phyloP scores from a whole-genome alignment of 2,329 filamentous ascomycete genomes.

The Anisogramma anomala region DNA sequence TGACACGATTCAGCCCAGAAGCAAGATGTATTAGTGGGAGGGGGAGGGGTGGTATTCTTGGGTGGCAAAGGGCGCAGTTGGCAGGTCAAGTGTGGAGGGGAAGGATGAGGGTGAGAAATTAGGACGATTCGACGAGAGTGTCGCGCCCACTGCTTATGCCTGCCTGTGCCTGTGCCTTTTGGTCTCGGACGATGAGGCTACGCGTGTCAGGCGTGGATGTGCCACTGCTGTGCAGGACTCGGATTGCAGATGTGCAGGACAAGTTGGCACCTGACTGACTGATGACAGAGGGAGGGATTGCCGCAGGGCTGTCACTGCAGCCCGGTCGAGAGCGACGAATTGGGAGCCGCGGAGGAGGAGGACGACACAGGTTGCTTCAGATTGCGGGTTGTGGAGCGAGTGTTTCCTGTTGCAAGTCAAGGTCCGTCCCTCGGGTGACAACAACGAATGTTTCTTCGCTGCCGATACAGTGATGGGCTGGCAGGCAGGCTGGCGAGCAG shows the following conservation, averaged over 20 bases:
- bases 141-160: too few relatives aligned
- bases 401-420: not conserved
- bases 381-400: not conserved
- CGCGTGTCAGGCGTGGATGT: not conserved
- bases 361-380: not conserved
- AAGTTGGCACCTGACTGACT: not conserved
- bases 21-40: too few relatives aligned
- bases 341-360: not conserved
- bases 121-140: conserved; percentile 8
- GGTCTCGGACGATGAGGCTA: not conserved
- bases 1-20: conserved; percentile 11
- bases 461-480: too few relatives aligned
- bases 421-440: too few relatives aligned
- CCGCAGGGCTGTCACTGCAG: too few relatives aligned
- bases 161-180: not conserved
- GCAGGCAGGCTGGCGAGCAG: too few relatives aligned
- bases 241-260: not conserved
- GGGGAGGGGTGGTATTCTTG: too few relatives aligned
- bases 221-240: not conserved
- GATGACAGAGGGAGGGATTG: not conserved
- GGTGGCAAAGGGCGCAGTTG: conserved; percentile 2
- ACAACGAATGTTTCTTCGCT: too few relatives aligned
- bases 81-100: too few relatives aligned
- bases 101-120: conserved; percentile 14
- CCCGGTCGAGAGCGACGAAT: too few relatives aligned